Evolutionary conservation across 1,284 basidiomycete species (phyloP), one percentile per base, ranked within the genome.

Genomic region (Stereum hirsutum): DNA sequence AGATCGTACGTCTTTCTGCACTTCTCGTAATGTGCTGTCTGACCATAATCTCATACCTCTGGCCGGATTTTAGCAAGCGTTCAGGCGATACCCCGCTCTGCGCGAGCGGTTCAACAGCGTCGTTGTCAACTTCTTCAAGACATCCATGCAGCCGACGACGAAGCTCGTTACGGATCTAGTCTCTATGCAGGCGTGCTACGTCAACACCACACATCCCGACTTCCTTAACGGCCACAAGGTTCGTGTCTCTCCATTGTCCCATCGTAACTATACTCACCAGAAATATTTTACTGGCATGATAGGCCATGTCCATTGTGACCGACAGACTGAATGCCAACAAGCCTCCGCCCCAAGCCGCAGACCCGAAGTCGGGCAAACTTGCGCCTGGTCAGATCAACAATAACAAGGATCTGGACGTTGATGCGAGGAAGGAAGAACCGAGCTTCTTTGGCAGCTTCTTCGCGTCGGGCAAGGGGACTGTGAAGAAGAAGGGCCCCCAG

Each of bases 191-290:
- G 89, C 93, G 31, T 93, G 90, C 61, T 97, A 97, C 61, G 84
- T 99, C 57, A 98, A 98, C 70, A 97, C 94, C n/a, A 97, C 93
- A 2, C 95, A 98, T 61, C 95, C 95, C 2, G 95, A 99, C 67
- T 98, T 98, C 68, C 76, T 99, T 60, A 89, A 82, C 50, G 96
- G 95, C 28, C 95, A 99, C 69, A 92, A 86, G 66, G 82, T 74
- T 48, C 33, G 55, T 53, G 33, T 20, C 7, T n/a, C 19, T 31
- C 2, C 42, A 26, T 39, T 15, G 24, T 35, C 15, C 34, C 12
- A 3, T 19, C 7, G 26, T 27, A 21, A 39, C 39, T 38, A 41
- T 31, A 6, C 38, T 42, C 35, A 17, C 31, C 37, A 52, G 6
- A 37, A n/a, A n/a, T n/a, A n/a, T 14, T 23, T 7, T 14, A 20